Conservation (phyloP, 139 green algal genomes). For the Ostreobium quekettii region DNA sequence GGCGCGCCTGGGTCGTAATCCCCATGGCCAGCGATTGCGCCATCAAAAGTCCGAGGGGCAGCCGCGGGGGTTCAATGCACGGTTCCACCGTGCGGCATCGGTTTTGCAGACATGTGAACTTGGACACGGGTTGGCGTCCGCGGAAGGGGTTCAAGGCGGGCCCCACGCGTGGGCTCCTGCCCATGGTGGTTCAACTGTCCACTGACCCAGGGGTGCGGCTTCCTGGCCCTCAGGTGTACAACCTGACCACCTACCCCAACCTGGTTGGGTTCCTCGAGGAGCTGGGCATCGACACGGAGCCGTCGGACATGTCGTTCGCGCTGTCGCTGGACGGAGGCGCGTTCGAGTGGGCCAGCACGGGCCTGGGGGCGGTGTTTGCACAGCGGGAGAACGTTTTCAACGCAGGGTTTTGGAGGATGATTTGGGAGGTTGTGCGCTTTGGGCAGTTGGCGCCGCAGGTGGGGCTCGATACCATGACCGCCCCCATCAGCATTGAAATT, state of each 20-base stretch:
- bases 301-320: slow-evolving; percentile 90
- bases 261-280: slow-evolving; percentile 81
- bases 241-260: slow-evolving; percentile 93
- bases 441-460: slow-evolving; percentile 67
- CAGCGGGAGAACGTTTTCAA: slow-evolving; percentile 63
- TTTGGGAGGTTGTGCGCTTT: slow-evolving; percentile 86
- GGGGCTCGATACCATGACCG: slow-evolving; percentile 1
- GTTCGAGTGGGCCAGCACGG: slow-evolving; percentile 80
- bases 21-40: no score
- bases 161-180: no score
- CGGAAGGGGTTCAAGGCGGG: background rate
- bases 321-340: slow-evolving; percentile 65
- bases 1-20: no score
- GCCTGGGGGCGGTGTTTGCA: slow-evolving; percentile 75
- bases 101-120: background rate
- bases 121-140: background rate
- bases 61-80: background rate
- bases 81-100: background rate
- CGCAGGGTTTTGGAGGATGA: slow-evolving; percentile 72
- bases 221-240: slow-evolving; percentile 61
- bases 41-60: no score
- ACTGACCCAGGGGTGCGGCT: background rate
- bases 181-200: background rate
- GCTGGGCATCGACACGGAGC: slow-evolving; percentile 78
- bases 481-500: background rate